Base-by-base conservation (phyloP, 148 eudicot species). In the Rhododendron ovatum region DNA sequence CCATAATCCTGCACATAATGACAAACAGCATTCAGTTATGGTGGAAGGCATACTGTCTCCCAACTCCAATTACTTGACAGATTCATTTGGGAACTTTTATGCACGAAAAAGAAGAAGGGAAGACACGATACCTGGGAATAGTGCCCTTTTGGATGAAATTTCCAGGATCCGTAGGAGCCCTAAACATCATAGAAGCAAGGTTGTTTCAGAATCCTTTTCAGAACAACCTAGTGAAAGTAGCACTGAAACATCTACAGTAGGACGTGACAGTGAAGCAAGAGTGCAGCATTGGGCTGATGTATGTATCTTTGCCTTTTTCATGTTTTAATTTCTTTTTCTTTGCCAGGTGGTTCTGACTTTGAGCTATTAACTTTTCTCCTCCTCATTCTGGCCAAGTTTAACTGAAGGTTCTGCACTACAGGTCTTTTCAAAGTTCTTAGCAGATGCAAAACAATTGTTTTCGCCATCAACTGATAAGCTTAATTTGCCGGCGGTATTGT, bases 281-380 rank as follows among this genome's bases (percentile, higher is more conserved):
- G 83, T 83, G 87, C 89, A 82, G 87, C 83, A 89, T 53, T 88
- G 89, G 93, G 85, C 88, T 84, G 93, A 93, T 89, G 98, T 97
- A 91, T 78, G 94, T 88, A 88, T 87, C 78, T 84, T 65, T 89
- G 63, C 82, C 86, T 77, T 24, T 20, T 78, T 45, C 5, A 4
- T 78, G 48, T 78, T 39, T 77, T 33, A 37, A 37, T 78, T 78
- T 22, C 10, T 20, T 78, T 24, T 81, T 51, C 85, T 22, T 88
- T 63, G 85, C 59, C 67, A 5, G 71, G 86, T 65, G 76, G 67
- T 67, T 75, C 35, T 77, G 61, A 15, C 65, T 63, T 37, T 61
- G 51, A 75, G 35, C 45, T 2, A 20, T 61, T 86, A 74, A 67
- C 15, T 26, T 37, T 85, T 50, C 43, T 41, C 61, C 84, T 73